Percentiles rank a stretch among this genome's conserved stretches.
These are phyloP conservation scores for Pseudogymnoascus sp. DNA, from an alignment of 2,329 filamentous ascomycete species.

Conservation along the genomic window DNA sequence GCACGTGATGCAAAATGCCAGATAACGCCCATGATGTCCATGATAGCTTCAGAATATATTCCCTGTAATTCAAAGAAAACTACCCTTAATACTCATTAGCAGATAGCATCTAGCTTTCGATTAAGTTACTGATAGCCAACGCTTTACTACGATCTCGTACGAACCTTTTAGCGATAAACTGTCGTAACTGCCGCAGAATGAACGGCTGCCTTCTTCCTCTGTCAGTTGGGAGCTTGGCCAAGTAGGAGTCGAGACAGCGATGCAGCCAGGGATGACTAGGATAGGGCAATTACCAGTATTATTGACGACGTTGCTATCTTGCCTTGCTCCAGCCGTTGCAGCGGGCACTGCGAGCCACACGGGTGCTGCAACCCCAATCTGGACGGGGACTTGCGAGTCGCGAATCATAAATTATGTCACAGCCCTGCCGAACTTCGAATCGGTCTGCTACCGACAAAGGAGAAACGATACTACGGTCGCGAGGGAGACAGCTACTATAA, in stretches of 20 bases:
- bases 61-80: not conserved
- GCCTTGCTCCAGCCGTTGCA: not conserved
- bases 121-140: not conserved
- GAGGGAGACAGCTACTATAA: slow-evolving; percentile 12
- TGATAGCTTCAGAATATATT: not conserved
- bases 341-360: not conserved
- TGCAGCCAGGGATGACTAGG: not conserved
- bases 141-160: not conserved
- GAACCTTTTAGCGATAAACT: not conserved
- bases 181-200: not conserved
- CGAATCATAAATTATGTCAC: slow-evolving; percentile 77
- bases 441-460: slow-evolving; percentile 34
- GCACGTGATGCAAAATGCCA: not conserved
- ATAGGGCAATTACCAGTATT: not conserved
- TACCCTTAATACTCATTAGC: not conserved
- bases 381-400: slow-evolving; percentile 38
- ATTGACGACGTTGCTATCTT: not conserved
- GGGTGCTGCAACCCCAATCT: not conserved
- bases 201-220: not conserved
- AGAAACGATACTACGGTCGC: slow-evolving; percentile 2
- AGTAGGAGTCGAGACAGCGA: slow-evolving; percentile 4
- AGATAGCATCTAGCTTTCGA: not conserved
- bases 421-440: slow-evolving; percentile 63
- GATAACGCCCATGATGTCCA: not conserved
- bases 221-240: slow-evolving; percentile 1